Evolutionary conservation across 129 eudicot genomes (phyloP).

Genomic region (Silybum marianum): DNA sequence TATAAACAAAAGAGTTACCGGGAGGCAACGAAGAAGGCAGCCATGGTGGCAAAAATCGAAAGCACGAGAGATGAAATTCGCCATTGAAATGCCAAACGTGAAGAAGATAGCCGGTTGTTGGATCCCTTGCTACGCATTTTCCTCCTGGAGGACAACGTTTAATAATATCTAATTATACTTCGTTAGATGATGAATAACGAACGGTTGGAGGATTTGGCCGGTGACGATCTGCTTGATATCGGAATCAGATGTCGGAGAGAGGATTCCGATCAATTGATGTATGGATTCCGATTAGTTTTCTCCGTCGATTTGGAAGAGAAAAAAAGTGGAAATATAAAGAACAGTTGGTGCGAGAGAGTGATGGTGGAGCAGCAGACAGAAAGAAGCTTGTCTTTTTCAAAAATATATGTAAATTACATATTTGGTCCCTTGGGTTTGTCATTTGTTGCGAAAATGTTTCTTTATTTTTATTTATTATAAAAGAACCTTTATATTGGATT

Average conservation of each 20-base stretch:
- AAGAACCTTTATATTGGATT: too few relatives aligned
- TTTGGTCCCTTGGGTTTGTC: neutral
- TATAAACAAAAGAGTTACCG: conserved; percentile 35
- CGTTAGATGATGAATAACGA: neutral
- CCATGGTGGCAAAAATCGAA: conserved; percentile 88
- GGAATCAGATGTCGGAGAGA: neutral
- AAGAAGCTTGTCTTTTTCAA: neutral
- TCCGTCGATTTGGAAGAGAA: conserved; percentile 4
- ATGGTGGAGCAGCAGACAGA: conserved; percentile 22
- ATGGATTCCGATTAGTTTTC: neutral
- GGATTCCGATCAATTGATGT: neutral
- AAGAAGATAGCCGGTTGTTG: conserved; percentile 51
- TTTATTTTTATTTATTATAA: too few relatives aligned
- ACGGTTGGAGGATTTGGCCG: neutral
- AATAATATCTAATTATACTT: neutral
- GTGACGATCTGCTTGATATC: conserved; percentile 21
- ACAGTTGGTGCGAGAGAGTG: conserved; percentile 28
- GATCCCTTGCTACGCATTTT: conserved; percentile 78
- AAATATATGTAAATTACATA: neutral
- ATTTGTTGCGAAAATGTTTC: too few relatives aligned
- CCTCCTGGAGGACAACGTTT: conserved; percentile 1
- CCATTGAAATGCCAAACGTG: conserved; percentile 49
- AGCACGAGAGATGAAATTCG: conserved; percentile 50
- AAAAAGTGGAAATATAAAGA: neutral
- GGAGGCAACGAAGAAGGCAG: conserved; percentile 70